A percentile compares a stretch with the other conserved stretches of the same genome.
Evolutionary conservation across 1,284 basidiomycete species (phyloP).

Genomic region (Papiliotrema laurentii): DNA sequence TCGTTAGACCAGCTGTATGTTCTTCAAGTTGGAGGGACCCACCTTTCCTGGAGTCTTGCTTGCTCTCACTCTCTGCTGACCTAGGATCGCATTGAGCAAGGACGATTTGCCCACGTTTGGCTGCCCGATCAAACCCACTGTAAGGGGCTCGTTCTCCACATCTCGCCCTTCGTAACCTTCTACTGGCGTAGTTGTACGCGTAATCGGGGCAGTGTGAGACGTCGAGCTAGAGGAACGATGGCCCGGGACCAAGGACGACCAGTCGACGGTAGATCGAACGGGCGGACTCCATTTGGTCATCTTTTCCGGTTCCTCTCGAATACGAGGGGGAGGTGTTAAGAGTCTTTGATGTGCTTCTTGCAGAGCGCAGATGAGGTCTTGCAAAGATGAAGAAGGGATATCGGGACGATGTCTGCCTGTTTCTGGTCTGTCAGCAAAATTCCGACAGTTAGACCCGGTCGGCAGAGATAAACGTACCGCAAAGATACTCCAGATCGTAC

Average conservation of each 20-base stretch:
- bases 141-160: constrained; percentile 53
- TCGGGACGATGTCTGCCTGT: constrained; percentile 56
- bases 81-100: constrained; percentile 83
- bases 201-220: background rate
- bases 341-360: constrained; percentile 64
- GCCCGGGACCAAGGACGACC: too few species aligned
- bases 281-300: constrained; percentile 63
- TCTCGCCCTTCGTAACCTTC: background rate
- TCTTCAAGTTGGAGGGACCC: constrained; percentile 8
- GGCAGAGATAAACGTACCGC: background rate
- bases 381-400: constrained; percentile 55
- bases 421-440: constrained; percentile 6
- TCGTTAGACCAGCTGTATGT: background rate
- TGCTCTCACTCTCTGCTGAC: constrained; percentile 71
- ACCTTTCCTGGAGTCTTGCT: constrained; percentile 84
- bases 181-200: background rate
- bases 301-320: constrained; percentile 55
- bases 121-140: constrained; percentile 83
- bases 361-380: constrained; percentile 63
- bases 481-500: constrained; percentile 56
- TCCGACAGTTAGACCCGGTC: background rate
- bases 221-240: background rate
- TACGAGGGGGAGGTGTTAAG: constrained; percentile 61
- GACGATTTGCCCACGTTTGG: constrained; percentile 94
- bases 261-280: constrained; percentile 64